phyloP scores from a whole-genome alignment of 2,329 filamentous ascomycete species.

The Purpureocillium takamizusanense region DNA sequence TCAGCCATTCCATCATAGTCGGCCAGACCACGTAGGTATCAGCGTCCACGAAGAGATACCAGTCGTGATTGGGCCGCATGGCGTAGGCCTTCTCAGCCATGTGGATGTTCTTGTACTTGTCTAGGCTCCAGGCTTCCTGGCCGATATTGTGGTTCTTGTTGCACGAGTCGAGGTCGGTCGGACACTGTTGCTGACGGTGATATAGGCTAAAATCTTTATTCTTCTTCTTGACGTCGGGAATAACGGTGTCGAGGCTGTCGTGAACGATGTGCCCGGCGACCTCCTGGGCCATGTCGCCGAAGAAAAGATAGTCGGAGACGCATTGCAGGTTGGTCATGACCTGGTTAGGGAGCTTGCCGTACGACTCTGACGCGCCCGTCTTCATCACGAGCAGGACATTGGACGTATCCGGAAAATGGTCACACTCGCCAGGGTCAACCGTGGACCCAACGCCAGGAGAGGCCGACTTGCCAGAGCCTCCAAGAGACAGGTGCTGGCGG shows the following conservation, averaged over 20 bases:
- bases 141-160: conserved; percentile 18
- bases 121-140: conserved; percentile 40
- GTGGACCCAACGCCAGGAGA: conserved; percentile 1
- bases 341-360: conserved; percentile 42
- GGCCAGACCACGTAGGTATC: conserved; percentile 49
- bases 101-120: conserved; percentile 56
- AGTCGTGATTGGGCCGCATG: conserved; percentile 41
- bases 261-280: conserved; percentile 34
- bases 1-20: conserved; percentile 40
- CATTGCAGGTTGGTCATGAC: conserved; percentile 43
- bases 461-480: not conserved
- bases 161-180: conserved; percentile 34
- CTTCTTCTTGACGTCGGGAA: conserved; percentile 29
- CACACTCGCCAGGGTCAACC: conserved; percentile 15
- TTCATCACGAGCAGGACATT: conserved; percentile 45
- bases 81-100: conserved; percentile 46
- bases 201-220: conserved; percentile 44
- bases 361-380: conserved; percentile 47
- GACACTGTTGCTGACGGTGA: conserved; percentile 33
- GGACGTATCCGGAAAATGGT: conserved; percentile 32
- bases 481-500: conserved; percentile 3
- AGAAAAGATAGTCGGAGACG: conserved; percentile 43
- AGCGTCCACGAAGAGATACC: conserved; percentile 52
- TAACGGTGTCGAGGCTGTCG: conserved; percentile 37
- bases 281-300: conserved; percentile 44